A percentile compares a stretch with the other conserved stretches of the same genome.
phyloP scores from a whole-genome alignment of 2,329 filamentous ascomycete species.

The Sodiomyces alkalinus region DNA sequence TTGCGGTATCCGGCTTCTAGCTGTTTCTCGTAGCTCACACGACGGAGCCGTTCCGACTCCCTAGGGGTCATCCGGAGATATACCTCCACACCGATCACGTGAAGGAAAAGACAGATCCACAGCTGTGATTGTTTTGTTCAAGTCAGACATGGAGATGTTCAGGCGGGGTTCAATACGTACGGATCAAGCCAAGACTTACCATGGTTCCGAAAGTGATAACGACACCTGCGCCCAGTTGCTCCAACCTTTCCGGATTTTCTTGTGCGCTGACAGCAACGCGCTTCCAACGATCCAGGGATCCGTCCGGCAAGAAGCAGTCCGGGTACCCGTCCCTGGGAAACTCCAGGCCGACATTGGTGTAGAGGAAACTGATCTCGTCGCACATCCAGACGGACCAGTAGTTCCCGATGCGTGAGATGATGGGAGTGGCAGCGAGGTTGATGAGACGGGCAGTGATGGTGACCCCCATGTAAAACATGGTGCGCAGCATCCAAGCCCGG shows the following conservation, averaged over 20 bases:
- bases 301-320: not conserved
- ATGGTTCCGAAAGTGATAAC: too few relatives aligned
- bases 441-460: conserved; percentile 35
- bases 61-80: conserved; percentile 33
- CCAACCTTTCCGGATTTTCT: not conserved
- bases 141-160: too few relatives aligned
- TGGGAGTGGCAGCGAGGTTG: conserved; percentile 20
- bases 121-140: too few relatives aligned
- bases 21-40: conserved; percentile 36
- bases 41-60: conserved; percentile 32
- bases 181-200: too few relatives aligned
- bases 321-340: not conserved
- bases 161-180: too few relatives aligned
- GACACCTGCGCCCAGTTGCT: too few relatives aligned
- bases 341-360: not conserved
- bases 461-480: conserved; percentile 30
- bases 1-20: conserved; percentile 32
- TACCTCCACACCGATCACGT: too few relatives aligned
- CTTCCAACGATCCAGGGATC: conserved; percentile 1
- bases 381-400: conserved; percentile 24
- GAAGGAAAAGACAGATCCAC: too few relatives aligned
- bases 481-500: conserved; percentile 47
- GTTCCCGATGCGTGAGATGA: conserved; percentile 16
- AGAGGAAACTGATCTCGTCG: too few relatives aligned
- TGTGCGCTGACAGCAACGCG: not conserved